These are phyloP conservation scores for Diaporthe destruens DNA, from an alignment of 2,329 filamentous ascomycete species.

Conservation along the genomic window DNA sequence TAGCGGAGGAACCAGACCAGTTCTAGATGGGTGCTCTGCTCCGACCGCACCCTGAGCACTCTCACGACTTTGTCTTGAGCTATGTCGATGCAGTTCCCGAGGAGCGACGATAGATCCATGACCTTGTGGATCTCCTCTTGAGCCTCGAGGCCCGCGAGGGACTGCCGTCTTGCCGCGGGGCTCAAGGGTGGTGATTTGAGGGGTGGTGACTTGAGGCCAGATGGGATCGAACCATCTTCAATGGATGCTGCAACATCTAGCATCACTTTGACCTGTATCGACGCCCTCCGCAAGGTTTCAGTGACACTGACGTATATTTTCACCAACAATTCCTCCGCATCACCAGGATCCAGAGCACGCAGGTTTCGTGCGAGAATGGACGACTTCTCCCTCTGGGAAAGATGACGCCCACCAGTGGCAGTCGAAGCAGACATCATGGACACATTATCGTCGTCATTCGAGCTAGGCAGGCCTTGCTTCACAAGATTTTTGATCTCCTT, in stretches of 20 bases:
- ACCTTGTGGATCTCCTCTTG: constrained; percentile 83
- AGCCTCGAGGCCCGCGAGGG: constrained; percentile 59
- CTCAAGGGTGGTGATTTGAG: constrained; percentile 66
- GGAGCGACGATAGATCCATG: constrained; percentile 81
- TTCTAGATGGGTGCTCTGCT: constrained; percentile 77
- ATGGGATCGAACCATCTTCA: constrained; percentile 56
- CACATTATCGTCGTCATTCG: constrained; percentile 92
- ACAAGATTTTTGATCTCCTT: constrained; percentile 90
- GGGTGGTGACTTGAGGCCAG: constrained; percentile 61
- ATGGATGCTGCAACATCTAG: constrained; percentile 90
- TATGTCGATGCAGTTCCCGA: constrained; percentile 84
- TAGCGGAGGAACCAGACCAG: constrained; percentile 82
- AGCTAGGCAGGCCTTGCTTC: constrained; percentile 86
- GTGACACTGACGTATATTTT: constrained; percentile 89
- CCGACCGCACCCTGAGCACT: constrained; percentile 80
- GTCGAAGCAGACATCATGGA: constrained; percentile 91
- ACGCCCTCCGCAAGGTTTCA: constrained; percentile 86
- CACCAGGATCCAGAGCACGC: constrained; percentile 82
- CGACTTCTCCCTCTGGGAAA: constrained; percentile 89
- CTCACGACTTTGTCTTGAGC: constrained; percentile 83
- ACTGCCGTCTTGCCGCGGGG: constrained; percentile 57
- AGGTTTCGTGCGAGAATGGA: constrained; percentile 89
- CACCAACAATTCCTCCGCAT: constrained; percentile 85
- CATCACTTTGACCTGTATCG: constrained; percentile 93
- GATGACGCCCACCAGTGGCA: constrained; percentile 72